Conservation (phyloP, 306 rosid species). For the Trifolium subterraneum region DNA sequence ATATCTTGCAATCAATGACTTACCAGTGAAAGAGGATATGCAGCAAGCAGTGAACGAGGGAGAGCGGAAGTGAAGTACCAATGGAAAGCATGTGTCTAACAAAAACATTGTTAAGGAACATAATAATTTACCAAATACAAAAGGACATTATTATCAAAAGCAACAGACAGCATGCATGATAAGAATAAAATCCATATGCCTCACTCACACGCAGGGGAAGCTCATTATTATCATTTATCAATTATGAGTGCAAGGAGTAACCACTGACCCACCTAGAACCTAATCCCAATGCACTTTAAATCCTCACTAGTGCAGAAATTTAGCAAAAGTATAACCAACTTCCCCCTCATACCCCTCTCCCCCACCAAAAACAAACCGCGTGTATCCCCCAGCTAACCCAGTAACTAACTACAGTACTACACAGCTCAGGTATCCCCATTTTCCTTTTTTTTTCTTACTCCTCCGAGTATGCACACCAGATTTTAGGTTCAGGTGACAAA, state of each 20-base stretch:
- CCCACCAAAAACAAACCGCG: neutral
- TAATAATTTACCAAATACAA: conserved; percentile 33
- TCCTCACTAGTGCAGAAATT: conserved; percentile 19
- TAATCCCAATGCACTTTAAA: conserved; percentile 14
- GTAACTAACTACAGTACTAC: neutral
- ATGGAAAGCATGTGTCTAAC: conserved; percentile 78
- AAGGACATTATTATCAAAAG: conserved; percentile 27
- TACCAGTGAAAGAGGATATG: conserved; percentile 91
- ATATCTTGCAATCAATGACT: conserved; percentile 41
- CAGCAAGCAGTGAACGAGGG: conserved; percentile 88
- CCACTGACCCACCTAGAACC: conserved; percentile 14
- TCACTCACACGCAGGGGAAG: neutral
- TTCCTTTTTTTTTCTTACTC: neutral
- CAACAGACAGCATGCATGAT: conserved; percentile 14
- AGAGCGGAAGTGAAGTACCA: conserved; percentile 98
- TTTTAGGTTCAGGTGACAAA: neutral
- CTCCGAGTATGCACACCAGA: neutral
- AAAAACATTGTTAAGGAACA: conserved; percentile 55
- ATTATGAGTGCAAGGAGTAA: conserved; percentile 12
- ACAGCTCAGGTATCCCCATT: conserved; percentile 1
- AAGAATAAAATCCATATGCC: conserved; percentile 3
- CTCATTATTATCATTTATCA: conserved; percentile 4
- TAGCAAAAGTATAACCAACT: neutral
- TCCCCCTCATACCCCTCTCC: neutral
- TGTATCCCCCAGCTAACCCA: neutral